Conservation (phyloP, 192 early-diverging fungal species). For the Coemansia sp. region DNA sequence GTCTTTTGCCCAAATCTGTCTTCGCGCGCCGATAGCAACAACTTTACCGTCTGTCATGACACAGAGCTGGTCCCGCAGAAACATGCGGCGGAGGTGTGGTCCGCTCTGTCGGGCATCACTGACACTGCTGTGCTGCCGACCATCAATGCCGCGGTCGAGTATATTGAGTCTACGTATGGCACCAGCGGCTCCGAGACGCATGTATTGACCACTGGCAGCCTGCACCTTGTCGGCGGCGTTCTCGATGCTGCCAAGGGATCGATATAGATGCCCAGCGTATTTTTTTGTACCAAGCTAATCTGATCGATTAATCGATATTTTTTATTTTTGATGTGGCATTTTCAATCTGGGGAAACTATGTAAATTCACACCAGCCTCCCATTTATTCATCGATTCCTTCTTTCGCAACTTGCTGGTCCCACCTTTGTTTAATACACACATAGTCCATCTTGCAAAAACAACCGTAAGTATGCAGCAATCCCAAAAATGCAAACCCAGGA, state of each 20-base stretch:
- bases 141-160: slow-evolving; percentile 66
- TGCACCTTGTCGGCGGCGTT: slow-evolving; percentile 87
- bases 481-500: background rate
- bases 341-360: too few species aligned
- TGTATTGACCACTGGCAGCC: slow-evolving; percentile 87
- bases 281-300: background rate
- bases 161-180: slow-evolving; percentile 36
- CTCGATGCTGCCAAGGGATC: slow-evolving; percentile 57
- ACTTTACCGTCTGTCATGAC: slow-evolving; percentile 65
- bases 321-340: slow-evolving; percentile 8
- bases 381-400: background rate
- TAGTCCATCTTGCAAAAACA: slow-evolving; percentile 1
- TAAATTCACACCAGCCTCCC: background rate
- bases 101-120: slow-evolving; percentile 7
- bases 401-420: slow-evolving; percentile 3
- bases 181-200: slow-evolving; percentile 23
- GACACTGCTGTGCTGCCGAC: slow-evolving; percentile 47
- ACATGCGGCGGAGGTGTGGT: slow-evolving; percentile 60
- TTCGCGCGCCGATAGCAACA: slow-evolving; percentile 61
- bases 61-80: slow-evolving; percentile 61
- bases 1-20: slow-evolving; percentile 83
- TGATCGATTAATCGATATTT: background rate
- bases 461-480: slow-evolving; percentile 6
- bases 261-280: slow-evolving; percentile 5
- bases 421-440: background rate